Base-by-base conservation (phyloP, 2,329 filamentous ascomycete genomes). In the Fusarium palustre region DNA sequence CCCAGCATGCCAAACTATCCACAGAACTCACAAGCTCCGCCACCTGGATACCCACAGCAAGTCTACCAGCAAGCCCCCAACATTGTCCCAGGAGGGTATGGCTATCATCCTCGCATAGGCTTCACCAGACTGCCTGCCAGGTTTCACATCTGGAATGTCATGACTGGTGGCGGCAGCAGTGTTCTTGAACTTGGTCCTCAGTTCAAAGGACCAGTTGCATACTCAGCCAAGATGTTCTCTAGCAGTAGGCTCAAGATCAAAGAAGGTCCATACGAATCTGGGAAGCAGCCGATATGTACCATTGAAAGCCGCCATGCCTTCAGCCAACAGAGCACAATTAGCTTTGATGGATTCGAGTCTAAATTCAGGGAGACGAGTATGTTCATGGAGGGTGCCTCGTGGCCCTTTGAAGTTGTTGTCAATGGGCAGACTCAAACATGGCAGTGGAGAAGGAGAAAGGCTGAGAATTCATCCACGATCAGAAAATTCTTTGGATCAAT, bases 181-280 rank as follows among this genome's bases (percentile, higher is more conserved):
- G 11, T 39, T n/a, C 38, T 61, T 2, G 25, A 61, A 2, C 38
- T 61, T 1, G 38, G 55, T 0, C 45, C 55, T 6, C 58, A 61
- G 2, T 24, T 59, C 45, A 53, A 45, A 18, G 55, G 31, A 3
- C 33, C 25, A 4, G 38, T 59, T 2, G 45, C 55, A 1, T 61
- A 59, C 15, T 61, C 55, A 2, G 58, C 55, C 12, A 61, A 59
- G 4, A 45, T 59, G 36, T 59, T 59, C 38, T 59, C 55, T 1
- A 61, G 58, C n/a, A 61, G 45, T 11, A 34, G 45, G 6, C 45
- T 61, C 12, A 61, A 59, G 7, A 34, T 61, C 12, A 61, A 61
- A 1, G 31, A 61, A 1, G 58, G 58, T 1, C 25, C 55, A 11
- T 59, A 61, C 12, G 20, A 50, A 10, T 61, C 58, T 3, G 55